phyloP scores from a whole-genome alignment of 768 basidiomycete genomes.

The Amanita inopinata region DNA sequence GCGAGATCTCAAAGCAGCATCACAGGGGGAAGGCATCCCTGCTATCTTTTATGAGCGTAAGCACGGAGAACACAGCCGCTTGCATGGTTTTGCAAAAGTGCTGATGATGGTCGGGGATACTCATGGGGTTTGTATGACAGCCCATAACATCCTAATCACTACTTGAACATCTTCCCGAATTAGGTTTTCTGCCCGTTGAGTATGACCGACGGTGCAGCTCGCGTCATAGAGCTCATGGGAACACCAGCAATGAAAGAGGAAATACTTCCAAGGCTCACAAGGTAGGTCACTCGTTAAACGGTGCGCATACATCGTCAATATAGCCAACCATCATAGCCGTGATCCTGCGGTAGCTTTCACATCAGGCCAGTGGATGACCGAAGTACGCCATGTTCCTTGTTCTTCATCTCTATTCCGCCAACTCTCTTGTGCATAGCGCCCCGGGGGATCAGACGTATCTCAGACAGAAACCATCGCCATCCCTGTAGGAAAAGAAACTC shows the following conservation, averaged over 20 bases:
- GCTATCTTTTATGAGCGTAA: slow-evolving; percentile 60
- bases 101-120: slow-evolving; percentile 53
- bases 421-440: slow-evolving; percentile 36
- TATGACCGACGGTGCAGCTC: slow-evolving; percentile 74
- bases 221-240: slow-evolving; percentile 62
- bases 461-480: slow-evolving; percentile 58
- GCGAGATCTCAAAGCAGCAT: slow-evolving; percentile 52
- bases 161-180: neutral
- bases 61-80: slow-evolving; percentile 49
- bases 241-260: slow-evolving; percentile 49
- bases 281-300: too few relatives aligned
- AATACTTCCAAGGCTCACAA: slow-evolving; percentile 48
- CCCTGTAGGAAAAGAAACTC: slow-evolving; percentile 22
- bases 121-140: slow-evolving; percentile 37
- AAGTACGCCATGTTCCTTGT: slow-evolving; percentile 31
- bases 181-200: slow-evolving; percentile 65
- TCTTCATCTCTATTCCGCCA: slow-evolving; percentile 20
- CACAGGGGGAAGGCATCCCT: slow-evolving; percentile 55
- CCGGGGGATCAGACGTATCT: slow-evolving; percentile 70
- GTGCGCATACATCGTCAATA: neutral
- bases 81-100: slow-evolving; percentile 58
- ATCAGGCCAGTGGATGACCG: slow-evolving; percentile 82
- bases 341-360: slow-evolving; percentile 55
- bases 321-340: slow-evolving; percentile 30
- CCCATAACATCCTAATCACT: neutral